A percentile compares a stretch with the other conserved stretches of the same genome.
Conservation (phyloP, 495 filamentous ascomycete genomes). For the Filosporella fistucella region DNA sequence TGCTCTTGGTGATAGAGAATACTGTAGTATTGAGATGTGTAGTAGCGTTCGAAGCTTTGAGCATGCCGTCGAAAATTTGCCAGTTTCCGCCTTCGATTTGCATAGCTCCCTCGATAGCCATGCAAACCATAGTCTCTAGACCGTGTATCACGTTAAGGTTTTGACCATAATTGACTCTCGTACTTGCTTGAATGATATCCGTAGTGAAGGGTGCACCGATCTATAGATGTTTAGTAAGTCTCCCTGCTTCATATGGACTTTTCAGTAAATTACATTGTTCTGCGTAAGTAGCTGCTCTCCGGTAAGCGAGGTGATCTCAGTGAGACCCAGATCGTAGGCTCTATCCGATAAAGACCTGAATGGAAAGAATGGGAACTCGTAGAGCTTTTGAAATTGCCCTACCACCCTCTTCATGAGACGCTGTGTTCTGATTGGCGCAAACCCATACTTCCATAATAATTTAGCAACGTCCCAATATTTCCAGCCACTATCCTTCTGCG, state of each 20-base stretch:
- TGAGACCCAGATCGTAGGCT: constrained; percentile 60
- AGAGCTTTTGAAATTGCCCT: constrained; percentile 73
- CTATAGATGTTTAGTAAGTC: constrained; percentile 21
- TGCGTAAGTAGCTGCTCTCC: constrained; percentile 63
- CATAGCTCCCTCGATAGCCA: constrained; percentile 84
- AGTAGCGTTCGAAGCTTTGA: constrained; percentile 54
- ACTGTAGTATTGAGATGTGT: constrained; percentile 70
- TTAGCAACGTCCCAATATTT: constrained; percentile 79
- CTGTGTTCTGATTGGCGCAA: constrained; percentile 69
- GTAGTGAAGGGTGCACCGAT: constrained; percentile 63
- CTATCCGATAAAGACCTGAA: constrained; percentile 69
- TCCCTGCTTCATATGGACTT: not conserved
- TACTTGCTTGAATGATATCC: constrained; percentile 89
- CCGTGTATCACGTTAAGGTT: constrained; percentile 84
- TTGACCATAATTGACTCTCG: constrained; percentile 92
- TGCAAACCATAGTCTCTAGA: constrained; percentile 86
- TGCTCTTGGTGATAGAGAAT: constrained; percentile 42
- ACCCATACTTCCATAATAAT: constrained; percentile 81
- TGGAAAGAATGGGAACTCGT: constrained; percentile 77
- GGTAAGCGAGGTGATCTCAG: constrained; percentile 58
- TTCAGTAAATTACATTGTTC: constrained; percentile 46
- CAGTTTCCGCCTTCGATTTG: constrained; percentile 85
- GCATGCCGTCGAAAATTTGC: constrained; percentile 86
- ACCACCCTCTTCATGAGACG: constrained; percentile 68
- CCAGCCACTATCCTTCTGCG: constrained; percentile 45